phyloP scores from a whole-genome alignment of 1,139 yeast genomes.

The Lipomyces yarrowii region DNA sequence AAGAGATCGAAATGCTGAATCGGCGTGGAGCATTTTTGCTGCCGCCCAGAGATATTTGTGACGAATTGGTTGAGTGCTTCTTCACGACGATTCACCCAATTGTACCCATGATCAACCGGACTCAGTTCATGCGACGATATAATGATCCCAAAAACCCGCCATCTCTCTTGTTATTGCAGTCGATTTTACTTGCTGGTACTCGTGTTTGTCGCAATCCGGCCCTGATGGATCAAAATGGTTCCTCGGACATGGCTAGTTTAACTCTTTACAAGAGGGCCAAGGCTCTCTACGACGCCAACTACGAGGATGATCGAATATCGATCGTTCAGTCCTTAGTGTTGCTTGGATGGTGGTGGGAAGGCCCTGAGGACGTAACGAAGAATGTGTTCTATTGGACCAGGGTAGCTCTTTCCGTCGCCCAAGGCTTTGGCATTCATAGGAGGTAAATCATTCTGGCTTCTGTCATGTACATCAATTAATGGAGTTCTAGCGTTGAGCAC shows the following conservation, averaged over 20 bases:
- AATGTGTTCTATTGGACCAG: constrained; percentile 80
- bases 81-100: constrained; percentile 70
- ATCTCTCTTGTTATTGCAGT: constrained; percentile 66
- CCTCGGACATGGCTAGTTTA: constrained; percentile 59
- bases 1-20: constrained; percentile 68
- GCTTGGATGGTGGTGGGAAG: constrained; percentile 75
- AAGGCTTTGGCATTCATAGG: constrained; percentile 78
- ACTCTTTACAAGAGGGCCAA: constrained; percentile 78
- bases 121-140: constrained; percentile 60
- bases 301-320: constrained; percentile 70
- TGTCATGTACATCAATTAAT: background rate
- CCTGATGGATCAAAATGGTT: constrained; percentile 58
- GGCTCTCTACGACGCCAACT: constrained; percentile 71
- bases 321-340: constrained; percentile 68
- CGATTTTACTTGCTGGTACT: constrained; percentile 70
- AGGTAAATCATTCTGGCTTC: constrained; percentile 39
- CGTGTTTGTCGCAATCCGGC: constrained; percentile 62
- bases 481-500: constrained; percentile 30
- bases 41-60: constrained; percentile 64
- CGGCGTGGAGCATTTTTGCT: constrained; percentile 71
- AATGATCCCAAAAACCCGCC: constrained; percentile 67
- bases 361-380: constrained; percentile 74
- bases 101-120: constrained; percentile 70
- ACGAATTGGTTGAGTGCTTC: constrained; percentile 62
- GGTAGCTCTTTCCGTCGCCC: constrained; percentile 72